Base-by-base conservation (phyloP, 495 filamentous ascomycete species). In the Chaetomium tenue region DNA sequence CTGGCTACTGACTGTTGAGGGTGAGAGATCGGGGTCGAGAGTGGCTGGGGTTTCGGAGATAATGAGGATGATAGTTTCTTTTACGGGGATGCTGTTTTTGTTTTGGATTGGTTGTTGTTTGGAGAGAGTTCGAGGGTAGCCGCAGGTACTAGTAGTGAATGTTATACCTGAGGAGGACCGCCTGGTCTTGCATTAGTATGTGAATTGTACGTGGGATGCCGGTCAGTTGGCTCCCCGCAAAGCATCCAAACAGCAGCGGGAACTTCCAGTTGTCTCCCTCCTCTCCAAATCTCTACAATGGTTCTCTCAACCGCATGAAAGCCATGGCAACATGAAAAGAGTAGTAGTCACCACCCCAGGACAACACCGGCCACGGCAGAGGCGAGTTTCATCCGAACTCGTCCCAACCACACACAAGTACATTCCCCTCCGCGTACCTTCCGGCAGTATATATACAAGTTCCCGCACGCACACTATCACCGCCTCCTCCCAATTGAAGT, bases 131-230 rank as follows among this genome's bases (percentile, higher is more conserved):
- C 15, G 25, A 18, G n/a, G 28, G 26, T 40, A 39, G 58, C 40
- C 25, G 58, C 44, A 51, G 58, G 28, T n/a, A n/a, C n/a, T n/a
- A n/a, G n/a, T 60, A 51, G 47, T 23, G 47, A 51, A 59, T 33
- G 40, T 28, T 16, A 46, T 23, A 39, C 25, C 1, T 7, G 25
- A 22, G 23, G 37, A 33, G 39, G 30, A 40, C 22, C 12, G 50
- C 28, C 16, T 54, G 50, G 6, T 30, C 5, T 28, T 26, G 4
- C 3, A 9, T 12, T 23, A 13, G 4, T 26, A 26, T 26, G 22
- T 26, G 23, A 6, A 12, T 7, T 50, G n/a, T n/a, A n/a, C n/a
- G n/a, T n/a, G n/a, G n/a, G n/a, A n/a, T n/a, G n/a, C n/a, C n/a
- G n/a, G n/a, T n/a, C n/a, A n/a, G n/a, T n/a, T n/a, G n/a, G n/a